Base-by-base conservation (phyloP, 257 asterid genomes). In the Cinchona pubescens region DNA sequence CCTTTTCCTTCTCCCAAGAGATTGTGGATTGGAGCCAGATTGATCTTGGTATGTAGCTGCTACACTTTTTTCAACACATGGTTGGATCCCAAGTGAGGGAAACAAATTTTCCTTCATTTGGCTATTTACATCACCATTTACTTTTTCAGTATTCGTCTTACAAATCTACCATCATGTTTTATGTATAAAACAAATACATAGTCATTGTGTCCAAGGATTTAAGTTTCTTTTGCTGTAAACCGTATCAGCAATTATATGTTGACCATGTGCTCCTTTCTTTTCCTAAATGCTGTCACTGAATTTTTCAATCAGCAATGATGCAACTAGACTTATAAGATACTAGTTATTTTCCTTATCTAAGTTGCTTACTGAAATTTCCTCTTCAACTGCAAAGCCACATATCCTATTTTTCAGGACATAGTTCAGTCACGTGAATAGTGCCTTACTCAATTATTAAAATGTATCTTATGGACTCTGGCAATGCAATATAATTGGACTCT, bases 1-100 rank as follows among this genome's bases (percentile, higher is more conserved):
- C 91, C 91, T 70, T 85, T 81, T 77, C 91, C 91, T 62, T 83
- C 89, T 68, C 88, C 83, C 23, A 63, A 78, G 65, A 78, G 79
- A 75, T 18, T 83, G 71, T 87, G 89, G 91, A 80, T 83, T 38
- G 89, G 86, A 34, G 88, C 83, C 19, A 75, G 83, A 83, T 74
- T 87, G 51, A 78, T 83, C 40, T 77, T 59, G 79, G 89, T 86
- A 81, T 29, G 80, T 65, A 9, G 62, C 76, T 76, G 65, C 53
- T 19, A 37, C 32, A n/a, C n/a, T 35, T 23, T 53, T 35, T 56
- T 37, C 16, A 27, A 10, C 8, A 43, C 51, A 27, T 45, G 74
- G 27, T 29, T 45, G n/a, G n/a, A n/a, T n/a, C n/a, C n/a, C n/a
- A n/a, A n/a, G n/a, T n/a, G n/a, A n/a, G n/a, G n/a, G n/a, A n/a